Evolutionary conservation across 495 filamentous ascomycete genomes (phyloP).

Genomic region (Parathielavia hyrcaniae): DNA sequence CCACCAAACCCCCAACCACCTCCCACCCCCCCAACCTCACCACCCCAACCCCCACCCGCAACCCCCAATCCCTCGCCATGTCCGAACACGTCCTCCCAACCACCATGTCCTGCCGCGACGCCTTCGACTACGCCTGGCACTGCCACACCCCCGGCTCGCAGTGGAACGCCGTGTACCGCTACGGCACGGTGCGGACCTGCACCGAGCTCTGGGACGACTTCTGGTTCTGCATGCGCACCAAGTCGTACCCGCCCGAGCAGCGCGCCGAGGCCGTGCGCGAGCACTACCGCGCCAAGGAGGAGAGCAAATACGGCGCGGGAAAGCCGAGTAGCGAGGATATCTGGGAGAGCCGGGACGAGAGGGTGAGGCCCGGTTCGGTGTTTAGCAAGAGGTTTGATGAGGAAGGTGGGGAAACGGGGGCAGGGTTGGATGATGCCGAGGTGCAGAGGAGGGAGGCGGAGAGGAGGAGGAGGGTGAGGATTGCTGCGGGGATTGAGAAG

Average conservation of each 20-base stretch:
- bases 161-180: conserved; percentile 73
- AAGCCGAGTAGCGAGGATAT: conserved; percentile 81
- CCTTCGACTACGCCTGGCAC: conserved; percentile 93
- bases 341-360: conserved; percentile 63
- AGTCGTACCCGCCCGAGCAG: conserved; percentile 43
- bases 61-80: conserved; percentile 29
- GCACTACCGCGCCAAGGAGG: conserved; percentile 62
- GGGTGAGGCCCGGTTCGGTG: conserved; percentile 39
- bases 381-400: conserved; percentile 41
- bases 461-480: conserved; percentile 36
- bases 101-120: conserved; percentile 77
- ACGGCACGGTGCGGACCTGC: conserved; percentile 68
- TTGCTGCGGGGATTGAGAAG: conserved; percentile 17
- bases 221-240: conserved; percentile 92
- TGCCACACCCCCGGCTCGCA: conserved; percentile 89
- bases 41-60: conserved; percentile 19
- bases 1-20: conserved; percentile 2
- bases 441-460: conserved; percentile 50
- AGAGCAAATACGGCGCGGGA: conserved; percentile 61
- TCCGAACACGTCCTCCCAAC: conserved; percentile 63
- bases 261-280: conserved; percentile 56
- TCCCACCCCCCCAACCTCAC: conserved; percentile 4
- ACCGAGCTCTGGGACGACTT: conserved; percentile 79
- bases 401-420: conserved; percentile 18
- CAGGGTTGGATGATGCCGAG: conserved; percentile 57